These are phyloP conservation scores for Taphrina flavorubra DNA, from an alignment of 1,139 yeast species.

Conservation along the genomic window DNA sequence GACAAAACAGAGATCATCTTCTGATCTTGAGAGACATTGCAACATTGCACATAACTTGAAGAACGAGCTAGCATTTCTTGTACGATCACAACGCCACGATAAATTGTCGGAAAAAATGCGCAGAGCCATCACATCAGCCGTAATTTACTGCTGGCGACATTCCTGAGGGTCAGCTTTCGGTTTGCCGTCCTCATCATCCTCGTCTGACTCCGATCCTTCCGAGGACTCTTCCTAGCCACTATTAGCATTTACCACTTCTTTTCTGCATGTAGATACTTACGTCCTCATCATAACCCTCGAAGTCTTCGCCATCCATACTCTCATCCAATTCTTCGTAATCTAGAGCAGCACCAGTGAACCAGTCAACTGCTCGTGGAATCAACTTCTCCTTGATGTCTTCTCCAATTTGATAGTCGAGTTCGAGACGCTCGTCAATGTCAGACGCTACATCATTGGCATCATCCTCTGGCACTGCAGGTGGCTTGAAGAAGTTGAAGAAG, in stretches of 20 bases:
- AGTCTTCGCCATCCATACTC: conserved; percentile 61
- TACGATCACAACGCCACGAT: neutral
- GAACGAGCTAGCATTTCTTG: too few relatives aligned
- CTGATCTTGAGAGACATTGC: neutral
- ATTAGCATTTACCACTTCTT: conserved; percentile 56
- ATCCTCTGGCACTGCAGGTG: conserved; percentile 77
- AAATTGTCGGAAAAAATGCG: neutral
- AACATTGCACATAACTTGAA: too few relatives aligned
- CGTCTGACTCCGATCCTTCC: conserved; percentile 51
- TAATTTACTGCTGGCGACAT: conserved; percentile 69
- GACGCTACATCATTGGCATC: conserved; percentile 58
- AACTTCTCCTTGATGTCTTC: conserved; percentile 95
- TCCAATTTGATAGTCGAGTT: conserved; percentile 92
- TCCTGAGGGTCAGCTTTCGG: conserved; percentile 77
- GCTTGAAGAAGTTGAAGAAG: conserved; percentile 92
- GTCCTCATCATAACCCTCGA: conserved; percentile 61
- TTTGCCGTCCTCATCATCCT: conserved; percentile 51
- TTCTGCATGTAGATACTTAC: conserved; percentile 54
- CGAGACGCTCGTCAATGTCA: conserved; percentile 78
- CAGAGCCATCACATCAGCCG: neutral
- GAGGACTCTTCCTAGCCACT: conserved; percentile 60
- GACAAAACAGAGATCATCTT: neutral
- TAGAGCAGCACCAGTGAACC: conserved; percentile 98
- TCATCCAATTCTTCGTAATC: conserved; percentile 57
- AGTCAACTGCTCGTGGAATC: conserved; percentile 93